Evolutionary conservation across 2,329 filamentous ascomycete species (phyloP).

Genomic region (Aphanoascus verrucosus): DNA sequence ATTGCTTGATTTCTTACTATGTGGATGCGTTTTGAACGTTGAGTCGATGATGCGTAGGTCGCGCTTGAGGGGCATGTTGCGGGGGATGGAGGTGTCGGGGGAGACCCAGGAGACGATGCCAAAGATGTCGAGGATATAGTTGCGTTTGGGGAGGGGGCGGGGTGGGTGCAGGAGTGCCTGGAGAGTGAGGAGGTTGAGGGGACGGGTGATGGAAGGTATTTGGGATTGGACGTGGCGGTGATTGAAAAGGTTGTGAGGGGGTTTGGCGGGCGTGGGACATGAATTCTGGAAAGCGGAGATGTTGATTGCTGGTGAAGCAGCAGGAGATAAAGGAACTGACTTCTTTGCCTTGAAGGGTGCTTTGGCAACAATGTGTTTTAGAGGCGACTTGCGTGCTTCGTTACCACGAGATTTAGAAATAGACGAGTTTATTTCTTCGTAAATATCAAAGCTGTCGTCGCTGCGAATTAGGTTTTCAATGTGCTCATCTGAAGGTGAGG

Average conservation of each 20-base stretch:
- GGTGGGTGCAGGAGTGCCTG: constrained; percentile 15
- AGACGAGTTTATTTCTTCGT: too few relatives aligned
- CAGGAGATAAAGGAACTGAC: not conserved
- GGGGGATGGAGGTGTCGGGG: constrained; percentile 18
- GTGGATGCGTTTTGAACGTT: constrained; percentile 6
- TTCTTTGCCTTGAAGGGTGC: not conserved
- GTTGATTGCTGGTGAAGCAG: not conserved
- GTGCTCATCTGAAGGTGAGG: not conserved
- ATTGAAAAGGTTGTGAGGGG: not conserved
- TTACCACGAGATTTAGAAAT: too few relatives aligned
- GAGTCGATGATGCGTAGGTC: constrained; percentile 24
- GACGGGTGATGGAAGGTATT: not conserved
- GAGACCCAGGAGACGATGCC: constrained; percentile 22
- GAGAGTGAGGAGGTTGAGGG: constrained; percentile 9
- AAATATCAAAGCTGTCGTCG: too few relatives aligned
- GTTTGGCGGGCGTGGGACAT: not conserved
- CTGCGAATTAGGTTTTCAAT: too few relatives aligned
- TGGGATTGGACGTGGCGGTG: not conserved
- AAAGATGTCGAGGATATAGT: constrained; percentile 22
- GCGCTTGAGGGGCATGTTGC: constrained; percentile 22
- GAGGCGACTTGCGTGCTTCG: not conserved
- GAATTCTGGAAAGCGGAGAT: not conserved
- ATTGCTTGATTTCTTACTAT: not conserved
- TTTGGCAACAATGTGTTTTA: not conserved
- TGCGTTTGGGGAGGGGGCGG: constrained; percentile 17